Base-by-base conservation (phyloP, 2,329 filamentous ascomycete genomes). In the Xylariomycetidae sp. region DNA sequence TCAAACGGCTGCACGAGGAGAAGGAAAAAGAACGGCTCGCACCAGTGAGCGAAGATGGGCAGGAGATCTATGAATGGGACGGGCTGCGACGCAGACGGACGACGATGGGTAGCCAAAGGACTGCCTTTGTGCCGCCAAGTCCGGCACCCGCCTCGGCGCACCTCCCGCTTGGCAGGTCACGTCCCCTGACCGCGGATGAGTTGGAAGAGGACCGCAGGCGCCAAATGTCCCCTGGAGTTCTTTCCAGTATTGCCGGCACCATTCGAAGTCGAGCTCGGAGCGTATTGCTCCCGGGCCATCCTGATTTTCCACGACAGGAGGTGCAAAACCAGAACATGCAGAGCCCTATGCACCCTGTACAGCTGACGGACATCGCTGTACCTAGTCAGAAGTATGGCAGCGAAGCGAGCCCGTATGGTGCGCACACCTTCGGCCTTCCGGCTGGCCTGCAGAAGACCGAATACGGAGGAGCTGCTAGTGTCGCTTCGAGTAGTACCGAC, bases 161-260 rank as follows among this genome's bases (percentile, higher is more conserved):
- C 53, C 86, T 85, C 2, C 88, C 88, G 0, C 64, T 95, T 7
- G 90, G 90, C 30, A 94, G 95, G 86, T 85, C 88, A 1, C 79
- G 77, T 22, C 86, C 95, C 54, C 88, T 88, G 0, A 72, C 74
- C 13, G 74, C 81, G 8, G 74, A 82, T 14, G 77, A 81, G 34
- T 64, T 77, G 9, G 67, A 71, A 20, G 73, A 76, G 25, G 63
- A 71, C 39, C 62, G 76, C 19, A 57, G 57, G 40, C 62, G 66
- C 29, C 68, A 69, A 22, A 61, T 59, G 22, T 66, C 66, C 1
- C 65, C 68, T 4, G 57, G 61, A 28, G 58, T 75, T 31, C 63
- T 77, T 18, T 72, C 73, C 10, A 75, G 69, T 46, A 69, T 80
- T 34, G 67, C 74, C 12, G 76, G 75, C 29, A 77, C 72, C 7